These are phyloP conservation scores for Croton setiger DNA, from an alignment of 441 rosid genomes.

Conservation along the genomic window DNA sequence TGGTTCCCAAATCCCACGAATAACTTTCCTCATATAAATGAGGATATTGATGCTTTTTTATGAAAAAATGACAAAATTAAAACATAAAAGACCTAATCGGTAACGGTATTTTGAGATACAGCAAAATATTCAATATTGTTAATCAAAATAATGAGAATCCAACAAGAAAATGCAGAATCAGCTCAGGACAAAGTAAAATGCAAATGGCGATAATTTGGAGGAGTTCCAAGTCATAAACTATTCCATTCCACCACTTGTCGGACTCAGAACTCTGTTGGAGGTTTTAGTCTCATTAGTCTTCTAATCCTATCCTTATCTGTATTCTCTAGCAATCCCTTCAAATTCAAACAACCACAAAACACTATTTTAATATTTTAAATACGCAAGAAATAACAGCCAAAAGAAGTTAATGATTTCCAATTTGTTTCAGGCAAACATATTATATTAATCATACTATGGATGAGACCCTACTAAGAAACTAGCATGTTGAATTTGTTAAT, in stretches of 20 bases:
- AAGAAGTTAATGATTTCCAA: conserved; percentile 12
- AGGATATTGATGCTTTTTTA: too few species aligned
- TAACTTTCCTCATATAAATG: too few species aligned
- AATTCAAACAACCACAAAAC: too few species aligned
- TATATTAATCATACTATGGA: background rate
- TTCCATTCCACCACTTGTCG: conserved; percentile 6
- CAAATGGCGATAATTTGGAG: background rate
- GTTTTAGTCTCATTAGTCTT: conserved; percentile 63
- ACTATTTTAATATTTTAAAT: background rate
- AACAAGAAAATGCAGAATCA: too few species aligned
- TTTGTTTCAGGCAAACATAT: too few species aligned
- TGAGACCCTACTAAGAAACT: background rate
- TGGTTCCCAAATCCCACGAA: too few species aligned
- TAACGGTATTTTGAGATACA: too few species aligned
- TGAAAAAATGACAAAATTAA: too few species aligned
- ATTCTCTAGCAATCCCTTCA: conserved; percentile 77
- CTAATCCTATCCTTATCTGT: conserved; percentile 75
- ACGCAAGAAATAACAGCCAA: background rate
- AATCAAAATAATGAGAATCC: too few species aligned
- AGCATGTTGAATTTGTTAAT: background rate
- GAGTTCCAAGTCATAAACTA: background rate
- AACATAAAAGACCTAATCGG: too few species aligned
- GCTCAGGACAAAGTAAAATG: background rate
- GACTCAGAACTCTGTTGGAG: conserved; percentile 63
- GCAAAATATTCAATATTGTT: too few species aligned